A percentile compares a stretch with the other conserved stretches of the same genome.
Conservation (phyloP, 345 rosid species). For the Gynandropsis gynandra region DNA sequence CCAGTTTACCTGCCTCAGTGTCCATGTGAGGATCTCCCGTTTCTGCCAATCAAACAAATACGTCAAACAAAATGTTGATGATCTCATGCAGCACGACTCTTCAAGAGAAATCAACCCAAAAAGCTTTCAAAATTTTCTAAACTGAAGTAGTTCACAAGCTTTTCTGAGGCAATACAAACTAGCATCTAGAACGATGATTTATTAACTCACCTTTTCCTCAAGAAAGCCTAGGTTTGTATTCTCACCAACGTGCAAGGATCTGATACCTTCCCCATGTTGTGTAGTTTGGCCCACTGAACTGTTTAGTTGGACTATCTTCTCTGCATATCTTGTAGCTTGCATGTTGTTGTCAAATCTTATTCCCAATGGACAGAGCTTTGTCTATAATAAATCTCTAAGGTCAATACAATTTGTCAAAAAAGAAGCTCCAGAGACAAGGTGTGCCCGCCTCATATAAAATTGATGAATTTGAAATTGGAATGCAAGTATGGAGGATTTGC, state of each 20-base stretch:
- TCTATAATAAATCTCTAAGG: no score
- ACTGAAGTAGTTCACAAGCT: neutral
- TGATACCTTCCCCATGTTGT: slow-evolving; percentile 17
- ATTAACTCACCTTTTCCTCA: slow-evolving; percentile 23
- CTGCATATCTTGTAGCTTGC: slow-evolving; percentile 42
- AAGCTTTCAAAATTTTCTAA: neutral
- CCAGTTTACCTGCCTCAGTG: slow-evolving; percentile 20
- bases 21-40: slow-evolving; percentile 38
- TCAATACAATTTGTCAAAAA: no score
- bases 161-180: neutral
- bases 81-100: neutral
- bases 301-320: slow-evolving; percentile 22
- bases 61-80: slow-evolving; percentile 1
- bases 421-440: no score
- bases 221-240: slow-evolving; percentile 18
- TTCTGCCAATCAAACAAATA: neutral
- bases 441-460: no score
- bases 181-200: neutral
- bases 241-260: slow-evolving; percentile 22
- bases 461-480: no score
- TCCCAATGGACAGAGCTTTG: slow-evolving; percentile 18
- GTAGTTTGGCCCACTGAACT: neutral
- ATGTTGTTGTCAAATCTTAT: slow-evolving; percentile 44
- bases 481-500: slow-evolving; percentile 59
- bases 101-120: slow-evolving; percentile 1